These are phyloP conservation scores for Geotrichum candidum DNA, from an alignment of 1,139 yeast species.

Conservation along the genomic window DNA sequence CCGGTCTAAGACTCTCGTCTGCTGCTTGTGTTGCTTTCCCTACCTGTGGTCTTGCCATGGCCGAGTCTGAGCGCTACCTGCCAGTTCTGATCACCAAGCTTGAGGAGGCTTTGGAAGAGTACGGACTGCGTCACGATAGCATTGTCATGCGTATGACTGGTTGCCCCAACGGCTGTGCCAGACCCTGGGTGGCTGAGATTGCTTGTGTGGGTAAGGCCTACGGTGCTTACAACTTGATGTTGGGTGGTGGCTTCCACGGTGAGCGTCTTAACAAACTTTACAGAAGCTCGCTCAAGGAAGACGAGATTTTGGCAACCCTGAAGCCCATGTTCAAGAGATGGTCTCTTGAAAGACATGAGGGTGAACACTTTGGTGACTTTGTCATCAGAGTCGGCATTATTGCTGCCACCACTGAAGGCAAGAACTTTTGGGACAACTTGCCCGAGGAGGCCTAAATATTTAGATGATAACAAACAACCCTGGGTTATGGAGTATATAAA, in stretches of 20 bases:
- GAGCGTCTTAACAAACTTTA: constrained; percentile 87
- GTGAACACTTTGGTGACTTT: constrained; percentile 95
- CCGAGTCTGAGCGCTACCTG: constrained; percentile 92
- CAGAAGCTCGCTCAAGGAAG: constrained; percentile 84
- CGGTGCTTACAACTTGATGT: constrained; percentile 87
- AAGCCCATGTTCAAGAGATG: constrained; percentile 88
- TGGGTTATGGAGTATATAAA: not conserved
- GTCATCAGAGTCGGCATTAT: constrained; percentile 79
- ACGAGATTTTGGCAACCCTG: constrained; percentile 70
- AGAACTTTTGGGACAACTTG: constrained; percentile 88
- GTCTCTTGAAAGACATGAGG: constrained; percentile 85
- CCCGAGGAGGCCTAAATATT: constrained; percentile 50
- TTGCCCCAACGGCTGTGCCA: constrained; percentile 97
- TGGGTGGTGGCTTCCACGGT: constrained; percentile 97
- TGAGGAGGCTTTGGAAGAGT: constrained; percentile 80
- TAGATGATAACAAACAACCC: not conserved
- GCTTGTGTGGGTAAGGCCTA: constrained; percentile 94
- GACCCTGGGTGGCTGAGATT: constrained; percentile 97
- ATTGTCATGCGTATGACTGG: constrained; percentile 98
- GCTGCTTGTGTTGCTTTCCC: constrained; percentile 99
- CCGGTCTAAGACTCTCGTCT: constrained; percentile 81
- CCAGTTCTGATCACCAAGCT: constrained; percentile 77
- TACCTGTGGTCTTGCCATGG: constrained; percentile 98
- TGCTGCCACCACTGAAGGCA: constrained; percentile 85
- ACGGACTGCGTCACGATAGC: constrained; percentile 90